Evolutionary conservation across 2,329 filamentous ascomycete genomes (phyloP).

Genomic region (Lachnellula suecica): DNA sequence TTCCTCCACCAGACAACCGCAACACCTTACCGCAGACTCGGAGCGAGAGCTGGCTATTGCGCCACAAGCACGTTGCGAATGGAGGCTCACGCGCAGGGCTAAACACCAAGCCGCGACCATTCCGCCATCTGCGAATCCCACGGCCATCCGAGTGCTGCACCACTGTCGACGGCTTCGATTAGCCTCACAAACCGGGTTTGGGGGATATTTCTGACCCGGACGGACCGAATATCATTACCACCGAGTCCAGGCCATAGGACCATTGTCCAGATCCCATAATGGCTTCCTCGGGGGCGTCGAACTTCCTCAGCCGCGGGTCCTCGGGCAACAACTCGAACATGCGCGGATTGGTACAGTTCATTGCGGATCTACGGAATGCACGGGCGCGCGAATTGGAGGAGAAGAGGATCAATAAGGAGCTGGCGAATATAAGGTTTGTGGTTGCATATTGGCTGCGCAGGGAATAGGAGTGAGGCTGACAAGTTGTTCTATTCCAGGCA

Average conservation of each 20-base stretch:
- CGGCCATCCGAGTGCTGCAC: neutral
- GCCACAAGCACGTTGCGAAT: constrained; percentile 22
- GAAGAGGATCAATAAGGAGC: constrained; percentile 98
- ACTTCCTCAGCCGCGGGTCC: constrained; percentile 66
- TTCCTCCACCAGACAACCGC: constrained; percentile 6
- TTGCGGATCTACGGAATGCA: constrained; percentile 93
- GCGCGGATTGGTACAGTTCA: constrained; percentile 93
- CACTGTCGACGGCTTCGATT: neutral
- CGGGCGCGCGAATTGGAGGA: constrained; percentile 94
- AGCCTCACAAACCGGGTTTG: neutral
- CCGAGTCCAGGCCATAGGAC: neutral
- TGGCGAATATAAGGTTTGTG: constrained; percentile 86
- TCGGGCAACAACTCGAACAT: constrained; percentile 63
- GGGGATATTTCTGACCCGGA: too few relatives aligned
- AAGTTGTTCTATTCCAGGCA: constrained; percentile 51
- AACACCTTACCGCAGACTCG: constrained; percentile 7
- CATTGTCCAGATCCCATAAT: constrained; percentile 15
- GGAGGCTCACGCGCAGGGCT: constrained; percentile 28
- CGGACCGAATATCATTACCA: neutral
- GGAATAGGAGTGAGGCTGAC: constrained; percentile 17
- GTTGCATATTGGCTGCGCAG: neutral
- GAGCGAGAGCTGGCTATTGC: constrained; percentile 20
- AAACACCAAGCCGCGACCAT: constrained; percentile 20
- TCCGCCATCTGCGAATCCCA: constrained; percentile 1
- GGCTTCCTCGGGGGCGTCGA: constrained; percentile 38